Evolutionary conservation across 495 filamentous ascomycete genomes (phyloP), one percentile per base, ranked within the genome.

Genomic region (Xylaria cubensis): DNA sequence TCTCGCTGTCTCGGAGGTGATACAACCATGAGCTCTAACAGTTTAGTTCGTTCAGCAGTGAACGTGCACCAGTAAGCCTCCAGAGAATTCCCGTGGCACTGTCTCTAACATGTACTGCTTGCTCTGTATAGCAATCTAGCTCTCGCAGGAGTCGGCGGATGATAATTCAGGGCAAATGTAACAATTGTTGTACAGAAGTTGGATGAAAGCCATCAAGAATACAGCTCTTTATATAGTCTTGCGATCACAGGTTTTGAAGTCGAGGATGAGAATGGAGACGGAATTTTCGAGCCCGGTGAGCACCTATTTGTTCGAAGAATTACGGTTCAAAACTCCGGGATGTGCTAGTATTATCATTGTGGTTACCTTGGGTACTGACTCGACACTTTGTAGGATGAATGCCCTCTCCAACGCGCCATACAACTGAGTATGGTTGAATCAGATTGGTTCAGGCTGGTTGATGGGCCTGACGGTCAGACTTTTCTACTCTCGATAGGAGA

Each of bases 211-310:
- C 67, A 44, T 29, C 68, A 24, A 26, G 70, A 56, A 50, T 86
- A 84, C 66, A 75, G 75, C 0, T 76, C 74, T 26, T 77, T 74
- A 13, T 86, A 84, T 53, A 75, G 73, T 17, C 72, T 86, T 17
- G 74, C 70, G 6, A 74, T 86, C 13, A 73, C 75, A 10, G 77
- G 75, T 39, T 86, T 85, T 67, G 81, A 84, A 55, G 71, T 85
- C 24, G 74, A 77, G 10, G 84, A 86, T 64, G 83, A 85, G 53
- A 84, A 84, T 66, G 77, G 78, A 24, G 84, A 86, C 58, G 77
- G 78, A n/a, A 81, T 86, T 64, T 82, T 82, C 70, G 84, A 86
- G 64, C 84, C 84, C 1, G 84, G 84, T 3, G 84, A 86, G 69
- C 76, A 83, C 69, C 66, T 86, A 9, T 76, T 79, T 10, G 69